These are phyloP conservation scores for Penicillium hesseltinei DNA, from an alignment of 2,329 filamentous ascomycete genomes.

Conservation along the genomic window DNA sequence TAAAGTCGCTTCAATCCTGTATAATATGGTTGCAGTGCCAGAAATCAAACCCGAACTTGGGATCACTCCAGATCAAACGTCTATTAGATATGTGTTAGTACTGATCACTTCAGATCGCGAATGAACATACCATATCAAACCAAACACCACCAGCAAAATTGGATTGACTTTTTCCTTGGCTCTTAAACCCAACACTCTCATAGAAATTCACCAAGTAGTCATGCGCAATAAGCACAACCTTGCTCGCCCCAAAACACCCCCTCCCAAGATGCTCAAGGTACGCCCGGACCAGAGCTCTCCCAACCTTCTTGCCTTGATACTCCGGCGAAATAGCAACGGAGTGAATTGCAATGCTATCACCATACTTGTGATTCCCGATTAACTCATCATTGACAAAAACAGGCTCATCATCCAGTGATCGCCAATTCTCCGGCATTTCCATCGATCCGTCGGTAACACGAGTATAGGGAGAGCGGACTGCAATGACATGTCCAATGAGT, in stretches of 20 bases:
- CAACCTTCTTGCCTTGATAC: constrained; percentile 15
- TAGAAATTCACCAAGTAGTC: constrained; percentile 18
- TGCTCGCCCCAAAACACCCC: background rate
- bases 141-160: constrained; percentile 16
- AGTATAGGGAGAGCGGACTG: constrained; percentile 1
- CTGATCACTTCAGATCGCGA: background rate
- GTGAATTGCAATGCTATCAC: constrained; percentile 14
- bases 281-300: constrained; percentile 13
- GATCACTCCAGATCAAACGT: background rate
- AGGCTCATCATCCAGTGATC: constrained; percentile 2
- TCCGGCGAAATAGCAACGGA: constrained; percentile 17
- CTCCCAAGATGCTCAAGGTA: constrained; percentile 12
- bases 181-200: constrained; percentile 17
- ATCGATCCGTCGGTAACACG: constrained; percentile 18
- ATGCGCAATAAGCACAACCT: constrained; percentile 19
- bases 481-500: constrained; percentile 19
- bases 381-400: constrained; percentile 4
- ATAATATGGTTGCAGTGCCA: background rate
- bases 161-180: constrained; percentile 10
- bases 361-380: constrained; percentile 17
- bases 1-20: background rate
- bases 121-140: constrained; percentile 15
- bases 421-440: constrained; percentile 19
- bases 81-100: background rate
- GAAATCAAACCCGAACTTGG: background rate